Evolutionary conservation across 257 asterid species (phyloP), one percentile per base, ranked within the genome.

Genomic region (Misopates orontium): DNA sequence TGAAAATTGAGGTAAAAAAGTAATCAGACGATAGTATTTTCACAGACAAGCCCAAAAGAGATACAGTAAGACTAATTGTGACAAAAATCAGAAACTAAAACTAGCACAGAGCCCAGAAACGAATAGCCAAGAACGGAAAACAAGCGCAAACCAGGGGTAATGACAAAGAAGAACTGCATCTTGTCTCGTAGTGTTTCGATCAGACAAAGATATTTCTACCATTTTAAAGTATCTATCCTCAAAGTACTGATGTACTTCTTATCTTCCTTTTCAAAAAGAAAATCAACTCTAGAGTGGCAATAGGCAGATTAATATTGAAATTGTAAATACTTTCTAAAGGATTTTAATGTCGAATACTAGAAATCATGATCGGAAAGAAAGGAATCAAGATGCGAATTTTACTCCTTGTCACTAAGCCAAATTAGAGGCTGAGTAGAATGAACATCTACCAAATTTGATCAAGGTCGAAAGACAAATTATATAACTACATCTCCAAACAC

Each of bases 391-490:
- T 18, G n/a, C 17, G 56, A 23, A 23, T 17, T 54, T 18, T 54
- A 54, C 14, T 3, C 13, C 56, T 73, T 8, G 25, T 60, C 14
- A 47, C 25, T 36, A 21, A 45, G 17, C 24, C 50, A 23, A 54
- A 54, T 13, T 51, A 47, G 45, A 36, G 42, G 45, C 10, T 28
- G 56, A 40, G 40, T 47, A 60, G 8, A 52, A 24, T 25, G 36
- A 64, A 47, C 42, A 44, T 53, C 54, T 25, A 54, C 18, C 14
- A 52, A 53, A 56, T 45, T 23, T 52, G 24, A 45, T 51, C 51
- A 28, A 47, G 12, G 36, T 15, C 5, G n/a, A 18, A 7, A 47
- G n/a, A 18, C 53, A 14, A 2, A 25, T 1, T 4, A 22, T 62
- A 62, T 17, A 32, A 44, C 56, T 62, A 4, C 20, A 22, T 0